Evolutionary conservation across 1,284 basidiomycete genomes (phyloP), one percentile per base, ranked within the genome.

Genomic region (Cryptococcus maquisensis): DNA sequence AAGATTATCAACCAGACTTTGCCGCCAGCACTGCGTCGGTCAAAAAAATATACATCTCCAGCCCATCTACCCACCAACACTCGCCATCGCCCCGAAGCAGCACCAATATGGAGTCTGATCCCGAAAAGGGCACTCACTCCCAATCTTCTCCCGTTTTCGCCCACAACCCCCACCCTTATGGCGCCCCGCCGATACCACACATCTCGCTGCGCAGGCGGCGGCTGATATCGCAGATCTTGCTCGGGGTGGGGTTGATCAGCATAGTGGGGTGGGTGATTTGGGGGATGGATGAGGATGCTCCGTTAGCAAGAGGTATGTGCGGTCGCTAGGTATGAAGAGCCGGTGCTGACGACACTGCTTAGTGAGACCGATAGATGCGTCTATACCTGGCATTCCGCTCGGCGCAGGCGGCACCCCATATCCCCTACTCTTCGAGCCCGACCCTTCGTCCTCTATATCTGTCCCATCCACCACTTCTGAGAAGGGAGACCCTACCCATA

Each of bases 251-350:
- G 10, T 2, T 62, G 6, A 9, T 62, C 7, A 39, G 32, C 20
- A 15, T 60, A 15, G 36, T 38, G 9, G 58, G 58, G 10, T 60
- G 58, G 58, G 47, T 32, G 20, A n/a, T 54, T 16, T 24, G 40
- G 6, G 48, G 26, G 2, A 13, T 21, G 12, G 18, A 28, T 4
- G 41, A 39, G 24, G 44, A 37, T 13, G 51, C 21, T 15, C 9
- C 12, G 13, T 6, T 15, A 20, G 36, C 21, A 8, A 32, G 18
- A 21, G 16, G 24, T 28, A 36, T 41, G 23, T 20, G 20, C 36
- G 5, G 20, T 28, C n/a, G n/a, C n/a, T n/a, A n/a, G n/a, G n/a
- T n/a, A n/a, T n/a, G n/a, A n/a, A n/a, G n/a, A n/a, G n/a, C n/a
- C n/a, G n/a, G n/a, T n/a, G n/a, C n/a, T n/a, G n/a, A n/a, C n/a